phyloP scores from a whole-genome alignment of 2,329 filamentous ascomycete species.

The Phoma sp. region DNA sequence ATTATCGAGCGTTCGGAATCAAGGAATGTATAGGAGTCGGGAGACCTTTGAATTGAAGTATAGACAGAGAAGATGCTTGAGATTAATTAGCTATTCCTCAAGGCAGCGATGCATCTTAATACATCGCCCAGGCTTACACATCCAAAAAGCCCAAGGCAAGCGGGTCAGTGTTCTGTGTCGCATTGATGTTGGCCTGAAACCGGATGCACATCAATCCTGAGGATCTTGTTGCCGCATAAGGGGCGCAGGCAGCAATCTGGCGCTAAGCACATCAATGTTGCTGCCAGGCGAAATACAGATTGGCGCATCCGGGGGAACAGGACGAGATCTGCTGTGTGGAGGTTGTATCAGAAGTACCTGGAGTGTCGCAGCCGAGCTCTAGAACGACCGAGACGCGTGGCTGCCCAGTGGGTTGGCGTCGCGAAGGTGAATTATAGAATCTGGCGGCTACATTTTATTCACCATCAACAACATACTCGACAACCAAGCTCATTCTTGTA shows the following conservation, averaged over 20 bases:
- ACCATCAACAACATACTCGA: background rate
- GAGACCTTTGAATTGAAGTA: constrained; percentile 9
- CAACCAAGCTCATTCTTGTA: background rate
- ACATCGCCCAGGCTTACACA: constrained; percentile 26
- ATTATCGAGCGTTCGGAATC: constrained; percentile 38
- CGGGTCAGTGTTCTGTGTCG: constrained; percentile 9
- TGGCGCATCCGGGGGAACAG: constrained; percentile 21
- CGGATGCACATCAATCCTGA: constrained; percentile 40
- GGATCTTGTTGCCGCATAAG: constrained; percentile 30
- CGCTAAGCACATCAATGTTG: constrained; percentile 23
- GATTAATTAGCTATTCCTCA: too few relatives aligned
- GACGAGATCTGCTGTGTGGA: constrained; percentile 22
- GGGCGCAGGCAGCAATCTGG: constrained; percentile 14
- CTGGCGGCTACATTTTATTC: background rate
- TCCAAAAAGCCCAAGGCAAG: constrained; percentile 8
- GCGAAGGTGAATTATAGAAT: background rate
- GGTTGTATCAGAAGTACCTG: constrained; percentile 33
- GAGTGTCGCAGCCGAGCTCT: constrained; percentile 30
- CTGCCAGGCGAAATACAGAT: constrained; percentile 16
- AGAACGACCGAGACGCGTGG: constrained; percentile 22
- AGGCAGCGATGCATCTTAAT: constrained; percentile 33
- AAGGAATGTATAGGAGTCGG: constrained; percentile 43
- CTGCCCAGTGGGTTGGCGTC: background rate
- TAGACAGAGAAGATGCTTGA: constrained; percentile 24
- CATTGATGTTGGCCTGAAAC: constrained; percentile 39